Conservation (phyloP, 257 asterid species). For the Ligustrum vulgare region DNA sequence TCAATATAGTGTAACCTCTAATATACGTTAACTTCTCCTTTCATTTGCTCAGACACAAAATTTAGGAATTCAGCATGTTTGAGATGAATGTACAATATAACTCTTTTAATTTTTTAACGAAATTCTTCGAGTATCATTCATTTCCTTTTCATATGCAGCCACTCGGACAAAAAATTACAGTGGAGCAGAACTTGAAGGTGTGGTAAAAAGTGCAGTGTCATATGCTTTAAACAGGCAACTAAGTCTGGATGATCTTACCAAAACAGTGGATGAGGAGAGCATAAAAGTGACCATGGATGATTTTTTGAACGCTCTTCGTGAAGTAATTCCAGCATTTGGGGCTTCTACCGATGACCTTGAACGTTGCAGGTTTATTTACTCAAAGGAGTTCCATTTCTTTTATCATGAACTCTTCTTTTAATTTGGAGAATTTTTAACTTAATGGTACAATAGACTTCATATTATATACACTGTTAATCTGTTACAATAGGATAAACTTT, state of each 20-base stretch:
- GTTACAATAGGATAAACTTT: no score
- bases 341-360: slow-evolving; percentile 99
- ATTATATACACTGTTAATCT: no score
- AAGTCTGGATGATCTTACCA: slow-evolving; percentile 87
- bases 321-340: slow-evolving; percentile 95
- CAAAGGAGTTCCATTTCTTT: not conserved
- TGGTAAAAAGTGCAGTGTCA: slow-evolving; percentile 97
- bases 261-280: slow-evolving; percentile 89
- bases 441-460: not conserved
- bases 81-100: not conserved
- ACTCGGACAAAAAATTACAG: slow-evolving; percentile 93
- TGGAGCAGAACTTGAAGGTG: slow-evolving; percentile 99
- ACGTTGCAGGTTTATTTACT: slow-evolving; percentile 77
- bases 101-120: not conserved
- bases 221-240: slow-evolving; percentile 93
- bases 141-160: slow-evolving; percentile 55
- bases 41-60: not conserved
- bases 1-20: not conserved
- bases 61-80: not conserved
- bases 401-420: not conserved
- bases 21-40: not conserved
- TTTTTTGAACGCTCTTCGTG: slow-evolving; percentile 74
- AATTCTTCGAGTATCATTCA: not conserved
- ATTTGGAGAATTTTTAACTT: slow-evolving; percentile 3
- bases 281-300: slow-evolving; percentile 93